These are phyloP conservation scores for Castanea crenata DNA, from an alignment of 306 rosid species.

Conservation along the genomic window DNA sequence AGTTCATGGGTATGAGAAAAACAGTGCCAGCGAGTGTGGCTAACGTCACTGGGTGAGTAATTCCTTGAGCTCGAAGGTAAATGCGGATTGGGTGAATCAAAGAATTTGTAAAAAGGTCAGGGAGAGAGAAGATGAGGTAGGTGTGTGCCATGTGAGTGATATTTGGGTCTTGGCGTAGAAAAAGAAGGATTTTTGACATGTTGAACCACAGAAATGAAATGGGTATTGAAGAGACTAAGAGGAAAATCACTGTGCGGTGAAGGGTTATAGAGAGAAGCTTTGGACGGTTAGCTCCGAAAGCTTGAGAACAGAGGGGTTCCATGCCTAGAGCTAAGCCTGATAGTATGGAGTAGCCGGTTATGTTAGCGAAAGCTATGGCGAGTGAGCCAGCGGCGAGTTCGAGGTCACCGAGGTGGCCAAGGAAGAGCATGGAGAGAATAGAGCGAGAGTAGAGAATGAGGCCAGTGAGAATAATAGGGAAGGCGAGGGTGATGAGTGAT, in stretches of 20 bases:
- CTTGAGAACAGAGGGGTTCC: slow-evolving; percentile 95
- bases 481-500: slow-evolving; percentile 54
- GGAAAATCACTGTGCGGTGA: slow-evolving; percentile 73
- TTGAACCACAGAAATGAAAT: slow-evolving; percentile 73
- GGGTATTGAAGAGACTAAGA: slow-evolving; percentile 59
- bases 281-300: slow-evolving; percentile 82
- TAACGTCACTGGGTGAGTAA: slow-evolving; percentile 67
- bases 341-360: slow-evolving; percentile 81
- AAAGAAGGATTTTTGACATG: slow-evolving; percentile 46
- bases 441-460: slow-evolving; percentile 87
- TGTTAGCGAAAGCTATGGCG: slow-evolving; percentile 94
- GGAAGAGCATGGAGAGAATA: slow-evolving; percentile 75
- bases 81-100: slow-evolving; percentile 82
- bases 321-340: slow-evolving; percentile 80
- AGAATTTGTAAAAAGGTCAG: slow-evolving; percentile 79
- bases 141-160: slow-evolving; percentile 60
- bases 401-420: slow-evolving; percentile 64
- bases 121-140: slow-evolving; percentile 56
- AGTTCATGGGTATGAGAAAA: slow-evolving; percentile 57
- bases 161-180: slow-evolving; percentile 42
- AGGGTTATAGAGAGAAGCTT: slow-evolving; percentile 74
- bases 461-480: slow-evolving; percentile 64
- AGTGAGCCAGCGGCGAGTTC: slow-evolving; percentile 75
- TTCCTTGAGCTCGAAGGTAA: slow-evolving; percentile 84
- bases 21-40: slow-evolving; percentile 66